Percentiles rank a stretch among this genome's conserved stretches.
Evolutionary conservation across 2,329 filamentous ascomycete species (phyloP).

Genomic region (Sporothrix luriei): DNA sequence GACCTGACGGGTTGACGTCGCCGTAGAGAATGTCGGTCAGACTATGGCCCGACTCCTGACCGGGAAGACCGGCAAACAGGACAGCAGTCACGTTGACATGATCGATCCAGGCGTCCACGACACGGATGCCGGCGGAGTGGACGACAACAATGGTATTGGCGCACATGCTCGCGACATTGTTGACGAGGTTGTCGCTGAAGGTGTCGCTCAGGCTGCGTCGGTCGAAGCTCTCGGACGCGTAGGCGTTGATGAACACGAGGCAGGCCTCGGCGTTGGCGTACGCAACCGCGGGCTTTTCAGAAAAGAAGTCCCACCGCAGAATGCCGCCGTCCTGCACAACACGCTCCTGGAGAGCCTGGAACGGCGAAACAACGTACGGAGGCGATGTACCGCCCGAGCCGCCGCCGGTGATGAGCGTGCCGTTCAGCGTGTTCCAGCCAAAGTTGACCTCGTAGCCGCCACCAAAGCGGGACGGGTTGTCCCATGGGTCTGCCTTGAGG

Average conservation of each 20-base stretch:
- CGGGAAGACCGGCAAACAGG: conserved; percentile 55
- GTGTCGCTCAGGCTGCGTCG: conserved; percentile 69
- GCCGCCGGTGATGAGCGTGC: conserved; percentile 56
- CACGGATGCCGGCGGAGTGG: conserved; percentile 57
- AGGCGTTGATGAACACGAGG: conserved; percentile 66
- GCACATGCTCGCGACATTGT: conserved; percentile 55
- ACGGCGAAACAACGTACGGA: conserved; percentile 52
- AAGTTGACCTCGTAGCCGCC: conserved; percentile 48
- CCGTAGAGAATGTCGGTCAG: conserved; percentile 52
- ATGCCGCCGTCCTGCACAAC: conserved; percentile 56
- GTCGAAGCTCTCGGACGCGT: conserved; percentile 77
- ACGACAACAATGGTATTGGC: conserved; percentile 66
- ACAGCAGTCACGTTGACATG: conserved; percentile 56
- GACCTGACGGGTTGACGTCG: conserved; percentile 48
- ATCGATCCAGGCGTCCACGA: conserved; percentile 55
- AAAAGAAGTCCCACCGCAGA: conserved; percentile 59
- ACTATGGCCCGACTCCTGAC: conserved; percentile 54
- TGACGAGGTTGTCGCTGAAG: conserved; percentile 62
- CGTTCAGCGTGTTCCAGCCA: conserved; percentile 55
- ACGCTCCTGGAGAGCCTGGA: conserved; percentile 60
- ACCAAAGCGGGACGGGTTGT: conserved; percentile 51
- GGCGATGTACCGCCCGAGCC: conserved; percentile 56
- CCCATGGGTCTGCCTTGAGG: conserved; percentile 47
- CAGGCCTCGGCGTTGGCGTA: conserved; percentile 62
- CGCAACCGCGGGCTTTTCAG: conserved; percentile 46